Percentiles rank a stretch among this genome's conserved stretches.
phyloP scores from a whole-genome alignment of 495 filamentous ascomycete species.

The Hyaloscypha finlandica region DNA sequence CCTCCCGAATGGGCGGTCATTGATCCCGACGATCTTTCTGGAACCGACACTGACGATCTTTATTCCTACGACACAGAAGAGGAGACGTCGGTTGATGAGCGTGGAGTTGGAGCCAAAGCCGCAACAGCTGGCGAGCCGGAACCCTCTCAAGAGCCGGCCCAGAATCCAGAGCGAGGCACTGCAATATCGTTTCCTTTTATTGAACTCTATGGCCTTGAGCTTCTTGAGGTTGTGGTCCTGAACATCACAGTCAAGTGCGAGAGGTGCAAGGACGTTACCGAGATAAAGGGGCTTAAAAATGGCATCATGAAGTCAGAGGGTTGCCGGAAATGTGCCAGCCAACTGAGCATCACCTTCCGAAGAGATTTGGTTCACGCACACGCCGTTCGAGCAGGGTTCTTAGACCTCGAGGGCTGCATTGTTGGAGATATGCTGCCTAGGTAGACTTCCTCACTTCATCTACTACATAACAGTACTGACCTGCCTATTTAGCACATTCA shows the following conservation, averaged over 20 bases:
- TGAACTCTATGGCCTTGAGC: conserved; percentile 79
- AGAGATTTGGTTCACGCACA: conserved; percentile 75
- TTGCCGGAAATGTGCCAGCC: conserved; percentile 78
- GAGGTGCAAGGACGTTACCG: conserved; percentile 76
- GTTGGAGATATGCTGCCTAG: conserved; percentile 79
- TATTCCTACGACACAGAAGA: conserved; percentile 47
- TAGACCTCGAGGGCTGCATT: conserved; percentile 79
- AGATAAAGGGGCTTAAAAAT: conserved; percentile 65
- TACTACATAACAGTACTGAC: background rate
- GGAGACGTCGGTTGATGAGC: conserved; percentile 37
- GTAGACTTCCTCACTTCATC: conserved; percentile 40
- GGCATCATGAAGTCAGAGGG: conserved; percentile 43
- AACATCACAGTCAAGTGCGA: conserved; percentile 78
- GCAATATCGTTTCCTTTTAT: conserved; percentile 81
- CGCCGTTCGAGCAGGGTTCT: conserved; percentile 76
- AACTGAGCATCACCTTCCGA: conserved; percentile 69
- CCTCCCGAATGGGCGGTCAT: conserved; percentile 77
- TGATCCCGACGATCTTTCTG: conserved; percentile 31
- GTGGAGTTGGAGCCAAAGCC: conserved; percentile 37
- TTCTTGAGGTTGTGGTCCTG: conserved; percentile 72
- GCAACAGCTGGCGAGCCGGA: conserved; percentile 31
- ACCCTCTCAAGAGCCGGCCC: conserved; percentile 8
- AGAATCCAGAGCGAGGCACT: conserved; percentile 61
- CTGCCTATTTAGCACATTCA: conserved; percentile 60
- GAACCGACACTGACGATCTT: conserved; percentile 42